phyloP scores from a whole-genome alignment of 495 filamentous ascomycete species.

The Lasiosphaeriaceae sp. region DNA sequence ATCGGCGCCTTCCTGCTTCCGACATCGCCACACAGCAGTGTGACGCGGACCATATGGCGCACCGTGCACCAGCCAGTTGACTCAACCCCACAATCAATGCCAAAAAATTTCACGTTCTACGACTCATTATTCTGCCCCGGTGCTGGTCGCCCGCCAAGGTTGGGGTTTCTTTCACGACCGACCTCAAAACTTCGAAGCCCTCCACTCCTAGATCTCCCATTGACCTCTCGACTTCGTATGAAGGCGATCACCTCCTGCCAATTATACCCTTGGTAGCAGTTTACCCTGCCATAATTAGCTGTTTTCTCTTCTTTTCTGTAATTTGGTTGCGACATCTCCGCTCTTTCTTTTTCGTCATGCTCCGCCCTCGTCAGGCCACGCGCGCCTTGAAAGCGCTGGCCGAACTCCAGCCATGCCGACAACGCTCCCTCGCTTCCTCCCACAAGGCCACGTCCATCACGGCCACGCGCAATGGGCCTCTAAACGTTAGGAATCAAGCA shows the following conservation, averaged over 20 bases:
- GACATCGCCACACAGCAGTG: slow-evolving; percentile 32
- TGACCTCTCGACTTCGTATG: slow-evolving; percentile 18
- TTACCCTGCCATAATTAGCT: slow-evolving; percentile 4
- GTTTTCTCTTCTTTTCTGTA: slow-evolving; percentile 9
- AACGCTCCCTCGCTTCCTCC: slow-evolving; percentile 24
- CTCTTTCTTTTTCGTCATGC: slow-evolving; percentile 30
- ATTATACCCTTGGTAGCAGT: slow-evolving; percentile 11
- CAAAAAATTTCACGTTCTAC: slow-evolving; percentile 16
- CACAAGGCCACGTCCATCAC: slow-evolving; percentile 23
- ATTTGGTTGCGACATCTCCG: slow-evolving; percentile 10
- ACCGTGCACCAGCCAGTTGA: slow-evolving; percentile 13
- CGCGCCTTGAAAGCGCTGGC: slow-evolving; percentile 42
- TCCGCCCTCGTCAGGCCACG: slow-evolving; percentile 38
- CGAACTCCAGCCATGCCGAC: slow-evolving; percentile 30
- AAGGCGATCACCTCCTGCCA: slow-evolving; percentile 3
- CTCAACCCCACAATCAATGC: slow-evolving; percentile 31
- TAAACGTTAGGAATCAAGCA: slow-evolving; percentile 34
- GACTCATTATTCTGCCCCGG: slow-evolving; percentile 17
- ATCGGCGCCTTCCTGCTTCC: slow-evolving; percentile 4
- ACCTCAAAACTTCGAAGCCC: slow-evolving; percentile 6
- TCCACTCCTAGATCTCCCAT: slow-evolving; percentile 11
- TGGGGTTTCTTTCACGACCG: slow-evolving; percentile 15
- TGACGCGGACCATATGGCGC: slow-evolving; percentile 5
- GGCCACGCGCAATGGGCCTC: slow-evolving; percentile 23
- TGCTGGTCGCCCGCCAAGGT: slow-evolving; percentile 15